A percentile compares a stretch with the other conserved stretches of the same genome.
These are phyloP conservation scores for Macrolepiota albuminosa DNA, from an alignment of 768 basidiomycete species.

Conservation along the genomic window DNA sequence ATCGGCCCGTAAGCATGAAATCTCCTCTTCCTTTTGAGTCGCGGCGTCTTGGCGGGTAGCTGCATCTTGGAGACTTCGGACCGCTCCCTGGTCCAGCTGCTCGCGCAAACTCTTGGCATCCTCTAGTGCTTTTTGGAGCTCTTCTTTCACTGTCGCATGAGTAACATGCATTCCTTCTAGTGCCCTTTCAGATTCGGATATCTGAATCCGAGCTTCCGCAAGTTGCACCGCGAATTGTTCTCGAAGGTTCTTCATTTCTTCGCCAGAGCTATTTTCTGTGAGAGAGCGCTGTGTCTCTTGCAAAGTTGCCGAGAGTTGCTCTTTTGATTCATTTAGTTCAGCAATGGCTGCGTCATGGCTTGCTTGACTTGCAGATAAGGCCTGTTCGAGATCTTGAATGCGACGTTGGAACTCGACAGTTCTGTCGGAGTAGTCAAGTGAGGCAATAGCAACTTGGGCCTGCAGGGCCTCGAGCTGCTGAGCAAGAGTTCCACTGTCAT, in stretches of 20 bases:
- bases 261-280: conserved; percentile 19
- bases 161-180: conserved; percentile 30
- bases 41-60: conserved; percentile 6
- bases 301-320: conserved; percentile 23
- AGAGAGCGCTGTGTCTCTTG: conserved; percentile 21
- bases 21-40: conserved; percentile 7
- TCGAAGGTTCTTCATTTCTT: conserved; percentile 26
- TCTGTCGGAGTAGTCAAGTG: conserved; percentile 12
- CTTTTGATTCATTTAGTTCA: conserved; percentile 22
- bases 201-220: conserved; percentile 28
- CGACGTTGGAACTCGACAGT: conserved; percentile 19
- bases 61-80: conserved; percentile 10
- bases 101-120: conserved; percentile 26
- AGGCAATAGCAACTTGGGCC: conserved; percentile 11
- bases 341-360: conserved; percentile 22
- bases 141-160: conserved; percentile 27
- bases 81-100: conserved; percentile 22
- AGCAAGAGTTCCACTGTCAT: neutral
- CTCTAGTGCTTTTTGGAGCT: conserved; percentile 28
- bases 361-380: conserved; percentile 14
- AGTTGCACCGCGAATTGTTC: conserved; percentile 33
- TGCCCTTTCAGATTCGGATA: conserved; percentile 29
- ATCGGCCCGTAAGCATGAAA: conserved; percentile 8
- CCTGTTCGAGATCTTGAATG: conserved; percentile 17
- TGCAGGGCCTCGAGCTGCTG: conserved; percentile 13